Conservation (phyloP, 345 rosid genomes). For the Carallia brachiata region DNA sequence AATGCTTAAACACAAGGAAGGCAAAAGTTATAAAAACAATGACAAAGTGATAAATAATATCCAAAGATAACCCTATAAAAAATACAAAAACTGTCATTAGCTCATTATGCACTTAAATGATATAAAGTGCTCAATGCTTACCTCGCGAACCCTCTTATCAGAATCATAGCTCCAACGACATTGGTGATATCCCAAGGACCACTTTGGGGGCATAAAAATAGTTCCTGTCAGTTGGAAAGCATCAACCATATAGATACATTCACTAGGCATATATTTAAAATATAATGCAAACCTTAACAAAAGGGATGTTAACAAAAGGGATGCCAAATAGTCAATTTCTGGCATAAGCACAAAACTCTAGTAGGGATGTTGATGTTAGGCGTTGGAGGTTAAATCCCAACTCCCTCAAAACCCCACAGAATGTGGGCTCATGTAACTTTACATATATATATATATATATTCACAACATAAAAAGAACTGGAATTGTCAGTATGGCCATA, state of each 20-base stretch:
- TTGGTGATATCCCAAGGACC: slow-evolving; percentile 95
- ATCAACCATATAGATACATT: neutral
- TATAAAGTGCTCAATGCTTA: slow-evolving; percentile 34
- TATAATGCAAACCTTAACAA: no score
- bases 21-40: neutral
- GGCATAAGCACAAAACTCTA: no score
- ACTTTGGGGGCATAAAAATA: slow-evolving; percentile 91
- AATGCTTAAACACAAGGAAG: neutral
- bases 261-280: no score
- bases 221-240: slow-evolving; percentile 46
- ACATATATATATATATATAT: no score
- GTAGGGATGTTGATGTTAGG: no score
- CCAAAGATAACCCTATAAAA: neutral
- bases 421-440: no score
- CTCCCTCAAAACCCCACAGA: no score
- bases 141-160: slow-evolving; percentile 76
- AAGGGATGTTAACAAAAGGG: no score
- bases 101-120: neutral
- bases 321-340: no score
- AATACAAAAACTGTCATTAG: slow-evolving; percentile 1
- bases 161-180: slow-evolving; percentile 95
- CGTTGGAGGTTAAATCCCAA: no score
- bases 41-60: neutral
- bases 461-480: no score
- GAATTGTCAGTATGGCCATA: no score